phyloP scores from a whole-genome alignment of 2,329 filamentous ascomycete species.

The Graphilbum fragrans region DNA sequence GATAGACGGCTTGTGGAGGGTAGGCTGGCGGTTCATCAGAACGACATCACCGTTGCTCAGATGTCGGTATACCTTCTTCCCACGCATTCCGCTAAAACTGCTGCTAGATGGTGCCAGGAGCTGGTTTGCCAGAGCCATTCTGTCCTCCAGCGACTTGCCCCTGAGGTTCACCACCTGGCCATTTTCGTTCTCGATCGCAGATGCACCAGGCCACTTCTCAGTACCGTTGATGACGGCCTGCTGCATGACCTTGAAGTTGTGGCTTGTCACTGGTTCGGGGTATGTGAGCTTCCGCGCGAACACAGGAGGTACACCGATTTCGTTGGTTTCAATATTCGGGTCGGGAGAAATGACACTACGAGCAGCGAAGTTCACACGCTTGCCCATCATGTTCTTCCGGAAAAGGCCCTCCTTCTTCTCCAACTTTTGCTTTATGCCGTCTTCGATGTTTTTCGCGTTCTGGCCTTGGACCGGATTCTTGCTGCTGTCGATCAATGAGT shows the following conservation, averaged over 20 bases:
- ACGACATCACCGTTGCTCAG: constrained; percentile 95
- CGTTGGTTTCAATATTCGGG: constrained; percentile 96
- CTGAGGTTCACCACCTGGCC: constrained; percentile 82
- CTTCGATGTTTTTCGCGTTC: constrained; percentile 67
- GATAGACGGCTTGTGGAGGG: constrained; percentile 95
- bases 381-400: constrained; percentile 99
- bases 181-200: constrained; percentile 90
- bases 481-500: constrained; percentile 83
- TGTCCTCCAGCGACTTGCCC: constrained; percentile 78
- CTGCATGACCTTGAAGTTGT: constrained; percentile 93
- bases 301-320: constrained; percentile 96
- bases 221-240: constrained; percentile 92
- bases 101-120: constrained; percentile 74
- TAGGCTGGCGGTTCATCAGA: constrained; percentile 97
- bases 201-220: constrained; percentile 86
- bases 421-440: constrained; percentile 93
- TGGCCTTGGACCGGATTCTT: constrained; percentile 72
- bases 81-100: constrained; percentile 61
- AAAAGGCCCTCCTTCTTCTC: constrained; percentile 99
- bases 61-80: constrained; percentile 95
- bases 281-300: constrained; percentile 95
- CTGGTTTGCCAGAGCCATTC: constrained; percentile 82
- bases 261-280: constrained; percentile 91
- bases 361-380: constrained; percentile 96
- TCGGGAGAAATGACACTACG: constrained; percentile 97